Conservation (phyloP, 495 filamentous ascomycete species). For the Talaromyces adpressus region DNA sequence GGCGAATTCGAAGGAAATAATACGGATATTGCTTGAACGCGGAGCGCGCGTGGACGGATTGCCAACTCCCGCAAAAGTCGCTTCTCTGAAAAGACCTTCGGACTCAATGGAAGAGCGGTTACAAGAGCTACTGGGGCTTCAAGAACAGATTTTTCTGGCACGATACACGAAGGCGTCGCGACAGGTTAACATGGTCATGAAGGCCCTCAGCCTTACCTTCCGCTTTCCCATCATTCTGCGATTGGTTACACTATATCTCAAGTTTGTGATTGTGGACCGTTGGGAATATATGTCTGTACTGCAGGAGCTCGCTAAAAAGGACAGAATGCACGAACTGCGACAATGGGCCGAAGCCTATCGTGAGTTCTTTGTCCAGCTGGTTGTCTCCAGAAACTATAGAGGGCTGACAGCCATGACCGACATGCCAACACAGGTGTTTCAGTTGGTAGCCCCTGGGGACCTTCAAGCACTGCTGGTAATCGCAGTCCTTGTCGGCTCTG, state of each 20-base stretch:
- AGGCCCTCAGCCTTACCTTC: constrained; percentile 15
- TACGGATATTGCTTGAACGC: constrained; percentile 13
- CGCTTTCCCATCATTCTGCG: constrained; percentile 15
- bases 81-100: constrained; percentile 14
- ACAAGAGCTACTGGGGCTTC: constrained; percentile 19
- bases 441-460: constrained; percentile 16
- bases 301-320: constrained; percentile 22
- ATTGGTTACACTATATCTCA: constrained; percentile 20
- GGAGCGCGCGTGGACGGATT: constrained; percentile 17
- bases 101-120: constrained; percentile 19
- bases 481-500: constrained; percentile 14
- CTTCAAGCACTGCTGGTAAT: constrained; percentile 19
- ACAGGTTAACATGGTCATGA: constrained; percentile 18
- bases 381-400: no score
- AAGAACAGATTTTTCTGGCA: constrained; percentile 15
- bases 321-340: constrained; percentile 21
- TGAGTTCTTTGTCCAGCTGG: no score
- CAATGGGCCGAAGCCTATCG: constrained; percentile 19
- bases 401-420: constrained; percentile 20
- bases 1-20: constrained; percentile 16
- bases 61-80: constrained; percentile 14
- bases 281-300: constrained; percentile 23
- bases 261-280: constrained; percentile 17
- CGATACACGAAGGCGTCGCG: constrained; percentile 16
- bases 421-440: constrained; percentile 18